Evolutionary conservation across 2,329 filamentous ascomycete species (phyloP).

Genomic region (Fusarium gaditjirri): DNA sequence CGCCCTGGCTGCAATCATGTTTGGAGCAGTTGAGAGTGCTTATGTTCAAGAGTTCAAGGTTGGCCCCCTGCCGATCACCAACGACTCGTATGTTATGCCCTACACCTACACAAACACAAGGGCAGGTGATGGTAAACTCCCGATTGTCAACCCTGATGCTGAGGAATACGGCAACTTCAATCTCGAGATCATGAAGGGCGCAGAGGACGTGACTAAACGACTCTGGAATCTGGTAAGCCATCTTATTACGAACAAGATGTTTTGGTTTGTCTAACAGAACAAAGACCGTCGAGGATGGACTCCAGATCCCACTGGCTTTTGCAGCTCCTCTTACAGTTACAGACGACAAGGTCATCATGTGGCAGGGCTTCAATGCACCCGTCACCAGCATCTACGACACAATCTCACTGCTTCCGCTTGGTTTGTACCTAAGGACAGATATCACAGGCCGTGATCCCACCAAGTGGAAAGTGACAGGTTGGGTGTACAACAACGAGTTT

Average conservation of each 20-base stretch:
- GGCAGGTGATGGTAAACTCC: neutral
- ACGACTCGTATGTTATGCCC: neutral
- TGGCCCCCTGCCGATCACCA: neutral
- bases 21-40: neutral
- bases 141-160: neutral
- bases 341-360: neutral
- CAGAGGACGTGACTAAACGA: neutral
- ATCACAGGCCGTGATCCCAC: neutral
- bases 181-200: neutral
- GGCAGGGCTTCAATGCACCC: conserved; percentile 6
- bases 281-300: conserved; percentile 1
- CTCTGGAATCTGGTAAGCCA: conserved; percentile 3
- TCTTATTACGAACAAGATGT: fast-evolving
- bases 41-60: conserved; percentile 9
- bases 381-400: conserved; percentile 6
- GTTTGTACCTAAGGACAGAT: neutral
- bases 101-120: neutral
- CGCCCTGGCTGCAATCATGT: neutral
- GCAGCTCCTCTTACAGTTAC: neutral
- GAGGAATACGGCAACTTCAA: conserved; percentile 2
- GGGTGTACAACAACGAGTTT: conserved; percentile 1
- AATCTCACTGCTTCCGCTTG: neutral
- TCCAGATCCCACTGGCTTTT: neutral
- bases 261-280: fast-evolving
- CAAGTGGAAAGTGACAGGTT: neutral